Evolutionary conservation across 2,329 filamentous ascomycete species (phyloP).

Genomic region (Verticillium albo-atrum): DNA sequence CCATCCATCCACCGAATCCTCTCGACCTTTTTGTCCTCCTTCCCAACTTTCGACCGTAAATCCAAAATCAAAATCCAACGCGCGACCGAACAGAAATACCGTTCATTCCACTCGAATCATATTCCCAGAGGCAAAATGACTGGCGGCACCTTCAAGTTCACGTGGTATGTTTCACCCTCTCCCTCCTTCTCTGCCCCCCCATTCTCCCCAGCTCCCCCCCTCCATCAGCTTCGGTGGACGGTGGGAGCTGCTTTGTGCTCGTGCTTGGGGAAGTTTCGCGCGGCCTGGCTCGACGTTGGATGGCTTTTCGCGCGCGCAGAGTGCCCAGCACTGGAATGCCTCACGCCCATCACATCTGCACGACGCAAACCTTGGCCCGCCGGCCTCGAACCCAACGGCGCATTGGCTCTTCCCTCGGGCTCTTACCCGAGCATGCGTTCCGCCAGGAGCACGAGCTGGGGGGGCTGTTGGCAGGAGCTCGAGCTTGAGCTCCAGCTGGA

Average conservation of each 20-base stretch:
- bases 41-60: neutral
- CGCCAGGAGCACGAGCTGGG: neutral
- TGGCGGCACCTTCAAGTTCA: conserved; percentile 10
- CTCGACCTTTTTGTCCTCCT: neutral
- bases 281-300: neutral
- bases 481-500: no score
- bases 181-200: neutral
- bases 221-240: conserved; percentile 1
- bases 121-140: neutral
- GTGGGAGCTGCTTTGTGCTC: neutral
- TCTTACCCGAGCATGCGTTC: neutral
- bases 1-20: neutral
- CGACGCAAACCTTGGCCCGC: neutral
- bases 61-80: no score
- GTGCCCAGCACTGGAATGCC: neutral
- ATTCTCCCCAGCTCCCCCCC: neutral
- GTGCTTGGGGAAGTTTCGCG: conserved; percentile 1
- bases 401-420: neutral
- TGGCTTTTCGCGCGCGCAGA: neutral
- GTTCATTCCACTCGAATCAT: neutral
- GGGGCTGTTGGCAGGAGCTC: no score
- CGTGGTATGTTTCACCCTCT: conserved; percentile 8
- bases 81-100: neutral
- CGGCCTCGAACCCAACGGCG: neutral
- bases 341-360: neutral